Conservation (phyloP, 2,329 filamentous ascomycete genomes). For the Fusarium veterinarium region DNA sequence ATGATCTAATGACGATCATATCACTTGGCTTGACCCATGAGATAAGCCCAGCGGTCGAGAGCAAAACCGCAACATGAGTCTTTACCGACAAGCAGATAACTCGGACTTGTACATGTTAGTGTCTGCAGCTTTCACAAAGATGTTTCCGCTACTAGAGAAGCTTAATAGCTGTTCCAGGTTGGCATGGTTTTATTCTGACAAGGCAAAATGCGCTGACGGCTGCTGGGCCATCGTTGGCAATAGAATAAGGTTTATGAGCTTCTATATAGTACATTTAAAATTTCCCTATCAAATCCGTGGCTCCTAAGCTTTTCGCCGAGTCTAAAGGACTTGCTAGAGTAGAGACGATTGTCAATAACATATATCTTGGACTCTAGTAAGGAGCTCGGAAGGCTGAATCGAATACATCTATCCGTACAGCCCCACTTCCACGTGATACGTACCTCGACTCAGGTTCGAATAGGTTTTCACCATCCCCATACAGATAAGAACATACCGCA, state of each 20-base stretch:
- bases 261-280: not conserved
- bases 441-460: not conserved
- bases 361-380: not conserved
- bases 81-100: too few species aligned
- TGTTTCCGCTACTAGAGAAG: accelerated
- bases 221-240: not conserved
- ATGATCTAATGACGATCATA: too few species aligned
- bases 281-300: not conserved
- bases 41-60: too few species aligned
- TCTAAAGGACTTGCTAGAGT: too few species aligned
- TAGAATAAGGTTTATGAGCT: not conserved
- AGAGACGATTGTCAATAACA: not conserved
- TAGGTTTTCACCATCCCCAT: not conserved
- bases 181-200: not conserved
- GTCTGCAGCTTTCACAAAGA: not conserved
- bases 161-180: not conserved
- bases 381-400: not conserved
- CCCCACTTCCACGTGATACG: not conserved
- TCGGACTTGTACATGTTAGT: not conserved
- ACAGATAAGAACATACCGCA: not conserved
- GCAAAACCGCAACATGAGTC: too few species aligned
- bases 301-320: not conserved
- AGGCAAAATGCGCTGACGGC: not conserved
- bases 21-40: too few species aligned
- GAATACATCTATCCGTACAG: not conserved